Conservation (phyloP, 305 asterid genomes). For the Plantago rigida region DNA sequence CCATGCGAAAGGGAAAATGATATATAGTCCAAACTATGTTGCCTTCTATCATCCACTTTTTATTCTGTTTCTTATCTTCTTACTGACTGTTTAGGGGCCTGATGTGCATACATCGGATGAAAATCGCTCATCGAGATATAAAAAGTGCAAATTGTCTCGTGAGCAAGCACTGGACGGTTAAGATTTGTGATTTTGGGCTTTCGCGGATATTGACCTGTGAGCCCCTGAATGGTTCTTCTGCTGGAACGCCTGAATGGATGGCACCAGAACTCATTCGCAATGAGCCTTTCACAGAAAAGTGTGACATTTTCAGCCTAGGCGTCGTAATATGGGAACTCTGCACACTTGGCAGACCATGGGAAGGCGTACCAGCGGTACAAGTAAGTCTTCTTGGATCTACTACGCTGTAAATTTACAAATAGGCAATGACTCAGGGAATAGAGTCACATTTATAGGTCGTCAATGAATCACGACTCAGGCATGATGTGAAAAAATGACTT, state of each 20-base stretch:
- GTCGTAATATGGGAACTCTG: slow-evolving; percentile 96
- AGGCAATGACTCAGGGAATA: no score
- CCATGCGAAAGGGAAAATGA: no score
- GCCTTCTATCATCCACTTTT: neutral
- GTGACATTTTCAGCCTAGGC: slow-evolving; percentile 91
- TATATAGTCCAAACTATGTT: no score
- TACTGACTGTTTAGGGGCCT: slow-evolving; percentile 57
- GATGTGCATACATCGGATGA: slow-evolving; percentile 87
- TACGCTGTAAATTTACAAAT: neutral
- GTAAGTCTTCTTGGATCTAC: slow-evolving; percentile 31
- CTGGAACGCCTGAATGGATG: slow-evolving; percentile 99
- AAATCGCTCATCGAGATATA: slow-evolving; percentile 82
- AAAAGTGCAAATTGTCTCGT: slow-evolving; percentile 97
- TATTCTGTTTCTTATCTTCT: slow-evolving; percentile 13
- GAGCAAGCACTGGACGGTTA: slow-evolving; percentile 88
- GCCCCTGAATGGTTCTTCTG: slow-evolving; percentile 60
- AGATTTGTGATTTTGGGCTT: slow-evolving; percentile 95
- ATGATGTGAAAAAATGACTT: no score
- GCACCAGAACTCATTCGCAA: slow-evolving; percentile 96
- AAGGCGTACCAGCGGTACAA: slow-evolving; percentile 69
- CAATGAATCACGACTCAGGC: no score
- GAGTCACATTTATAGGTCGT: no score
- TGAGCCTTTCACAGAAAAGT: slow-evolving; percentile 83
- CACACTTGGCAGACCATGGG: slow-evolving; percentile 87
- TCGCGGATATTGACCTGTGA: slow-evolving; percentile 57